phyloP scores from a whole-genome alignment of 345 rosid genomes.

The Rhodomyrtus tomentosa region DNA sequence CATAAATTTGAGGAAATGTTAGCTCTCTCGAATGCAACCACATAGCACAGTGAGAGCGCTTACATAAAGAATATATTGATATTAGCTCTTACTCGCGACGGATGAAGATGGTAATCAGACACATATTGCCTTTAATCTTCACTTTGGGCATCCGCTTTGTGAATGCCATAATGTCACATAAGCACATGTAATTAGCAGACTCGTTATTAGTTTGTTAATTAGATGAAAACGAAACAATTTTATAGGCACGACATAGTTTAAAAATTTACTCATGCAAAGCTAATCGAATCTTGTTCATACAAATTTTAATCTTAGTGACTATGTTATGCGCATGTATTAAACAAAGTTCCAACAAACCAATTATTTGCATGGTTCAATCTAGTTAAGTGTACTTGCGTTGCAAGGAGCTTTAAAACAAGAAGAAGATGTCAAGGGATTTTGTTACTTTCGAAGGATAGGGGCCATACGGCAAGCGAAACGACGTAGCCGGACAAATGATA shows the following conservation, averaged over 20 bases:
- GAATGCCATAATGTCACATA: not conserved
- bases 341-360: not conserved
- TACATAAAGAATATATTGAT: not conserved
- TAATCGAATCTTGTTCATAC: not conserved
- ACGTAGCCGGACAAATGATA: not conserved
- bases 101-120: not conserved
- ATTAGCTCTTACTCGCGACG: not conserved
- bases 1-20: not conserved
- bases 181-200: not conserved
- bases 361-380: not conserved
- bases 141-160: not conserved
- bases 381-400: not conserved
- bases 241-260: not conserved
- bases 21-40: not conserved
- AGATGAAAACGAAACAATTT: not conserved
- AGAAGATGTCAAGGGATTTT: not conserved
- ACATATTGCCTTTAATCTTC: not conserved
- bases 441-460: not conserved
- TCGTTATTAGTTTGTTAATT: not conserved
- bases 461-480: not conserved
- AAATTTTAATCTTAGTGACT: not conserved
- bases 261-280: not conserved
- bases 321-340: not conserved
- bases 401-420: not conserved
- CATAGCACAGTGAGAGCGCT: accelerated